Evolutionary conservation across 2,329 filamentous ascomycete species (phyloP).

Genomic region (Aspergillus brunneoviolaceus): DNA sequence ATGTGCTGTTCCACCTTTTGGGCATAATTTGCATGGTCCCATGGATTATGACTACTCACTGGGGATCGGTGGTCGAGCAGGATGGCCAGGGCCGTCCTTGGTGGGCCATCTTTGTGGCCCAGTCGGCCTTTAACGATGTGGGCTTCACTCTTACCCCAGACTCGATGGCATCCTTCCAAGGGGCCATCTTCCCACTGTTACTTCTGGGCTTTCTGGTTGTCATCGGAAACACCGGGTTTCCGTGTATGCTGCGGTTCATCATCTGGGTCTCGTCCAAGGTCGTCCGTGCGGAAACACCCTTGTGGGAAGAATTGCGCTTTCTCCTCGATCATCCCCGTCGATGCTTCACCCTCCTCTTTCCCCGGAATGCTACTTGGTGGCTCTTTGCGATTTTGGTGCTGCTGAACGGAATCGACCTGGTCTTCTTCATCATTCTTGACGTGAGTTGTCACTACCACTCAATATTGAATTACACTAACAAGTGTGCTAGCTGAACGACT

Average conservation of each 20-base stretch:
- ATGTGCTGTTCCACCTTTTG: constrained; percentile 76
- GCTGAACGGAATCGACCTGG: constrained; percentile 79
- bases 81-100: constrained; percentile 68
- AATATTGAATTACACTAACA: neutral
- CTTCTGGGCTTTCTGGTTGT: constrained; percentile 83
- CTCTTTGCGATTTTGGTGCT: constrained; percentile 80
- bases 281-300: constrained; percentile 62
- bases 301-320: constrained; percentile 90
- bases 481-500: constrained; percentile 56
- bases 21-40: constrained; percentile 72
- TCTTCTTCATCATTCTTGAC: constrained; percentile 92
- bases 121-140: constrained; percentile 90
- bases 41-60: constrained; percentile 71
- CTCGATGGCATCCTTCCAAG: constrained; percentile 88
- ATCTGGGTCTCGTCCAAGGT: constrained; percentile 78
- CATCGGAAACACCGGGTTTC: constrained; percentile 93
- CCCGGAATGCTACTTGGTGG: constrained; percentile 90
- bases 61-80: constrained; percentile 63
- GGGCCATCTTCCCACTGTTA: constrained; percentile 71
- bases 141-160: constrained; percentile 89
- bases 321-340: constrained; percentile 90
- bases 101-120: constrained; percentile 90
- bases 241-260: constrained; percentile 87
- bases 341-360: constrained; percentile 94
- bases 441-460: constrained; percentile 26